These are phyloP conservation scores for Globisporangium recalcitrans DNA, from an alignment of 352 stramenopile species.

Conservation along the genomic window DNA sequence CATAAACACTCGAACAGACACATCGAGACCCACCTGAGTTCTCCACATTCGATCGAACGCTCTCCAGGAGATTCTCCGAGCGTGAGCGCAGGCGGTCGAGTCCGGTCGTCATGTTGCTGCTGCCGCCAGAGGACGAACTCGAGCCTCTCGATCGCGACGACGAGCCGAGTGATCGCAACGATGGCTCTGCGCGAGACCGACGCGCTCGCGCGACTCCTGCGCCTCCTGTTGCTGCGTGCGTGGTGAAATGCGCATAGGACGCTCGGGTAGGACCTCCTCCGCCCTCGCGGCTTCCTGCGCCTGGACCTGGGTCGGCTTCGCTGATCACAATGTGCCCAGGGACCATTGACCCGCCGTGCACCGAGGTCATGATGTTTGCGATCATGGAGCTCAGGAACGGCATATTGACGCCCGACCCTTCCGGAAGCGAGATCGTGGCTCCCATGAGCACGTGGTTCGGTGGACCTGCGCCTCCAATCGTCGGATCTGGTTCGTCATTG, in stretches of 20 bases:
- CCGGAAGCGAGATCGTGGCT: constrained; percentile 64
- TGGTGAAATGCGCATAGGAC: constrained; percentile 16
- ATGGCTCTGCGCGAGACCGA: constrained; percentile 7
- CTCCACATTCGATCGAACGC: constrained; percentile 37
- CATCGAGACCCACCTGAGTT: constrained; percentile 22
- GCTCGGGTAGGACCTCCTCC: neutral
- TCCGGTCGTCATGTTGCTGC: constrained; percentile 11
- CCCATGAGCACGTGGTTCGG: constrained; percentile 62
- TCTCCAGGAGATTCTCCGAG: constrained; percentile 30
- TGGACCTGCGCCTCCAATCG: constrained; percentile 17
- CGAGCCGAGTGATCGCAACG: constrained; percentile 1
- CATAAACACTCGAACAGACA: neutral
- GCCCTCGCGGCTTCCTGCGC: constrained; percentile 5
- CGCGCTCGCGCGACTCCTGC: neutral
- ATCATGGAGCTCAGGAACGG: constrained; percentile 84
- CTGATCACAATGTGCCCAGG: constrained; percentile 15
- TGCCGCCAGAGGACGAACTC: neutral
- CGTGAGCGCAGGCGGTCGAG: constrained; percentile 30
- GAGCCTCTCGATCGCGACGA: constrained; percentile 1
- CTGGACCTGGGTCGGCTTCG: neutral
- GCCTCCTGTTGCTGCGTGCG: neutral
- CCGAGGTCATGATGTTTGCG: constrained; percentile 60
- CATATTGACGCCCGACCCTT: constrained; percentile 62
- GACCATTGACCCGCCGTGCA: constrained; percentile 33
- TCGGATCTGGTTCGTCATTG: constrained; percentile 76